phyloP scores from a whole-genome alignment of 257 asterid genomes.

The Orobanche coerulescens region DNA sequence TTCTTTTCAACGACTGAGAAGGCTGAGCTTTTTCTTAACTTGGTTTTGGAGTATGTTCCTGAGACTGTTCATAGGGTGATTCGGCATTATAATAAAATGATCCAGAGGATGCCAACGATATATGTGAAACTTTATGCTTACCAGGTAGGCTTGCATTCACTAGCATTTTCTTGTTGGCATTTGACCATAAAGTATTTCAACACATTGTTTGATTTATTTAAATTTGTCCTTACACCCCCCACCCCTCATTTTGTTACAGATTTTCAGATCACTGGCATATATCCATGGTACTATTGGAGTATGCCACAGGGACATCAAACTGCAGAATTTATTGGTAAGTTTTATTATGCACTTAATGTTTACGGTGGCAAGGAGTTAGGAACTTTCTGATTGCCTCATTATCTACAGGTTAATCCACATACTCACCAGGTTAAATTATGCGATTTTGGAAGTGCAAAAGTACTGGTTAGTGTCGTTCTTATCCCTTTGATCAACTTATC shows the following conservation, averaged over 20 bases:
- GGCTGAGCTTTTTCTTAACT: conserved; percentile 68
- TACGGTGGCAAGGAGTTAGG: neutral
- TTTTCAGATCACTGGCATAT: conserved; percentile 64
- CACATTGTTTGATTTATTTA: too few relatives aligned
- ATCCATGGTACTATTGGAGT: conserved; percentile 76
- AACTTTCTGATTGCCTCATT: neutral
- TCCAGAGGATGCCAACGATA: conserved; percentile 74
- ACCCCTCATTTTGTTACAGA: conserved; percentile 48
- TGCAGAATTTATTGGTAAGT: conserved; percentile 69
- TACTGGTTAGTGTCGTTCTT: conserved; percentile 36
- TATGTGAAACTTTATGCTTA: conserved; percentile 70
- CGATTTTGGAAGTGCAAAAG: conserved; percentile 94
- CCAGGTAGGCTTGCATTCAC: conserved; percentile 37
- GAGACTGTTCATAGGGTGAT: conserved; percentile 77
- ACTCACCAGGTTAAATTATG: conserved; percentile 90
- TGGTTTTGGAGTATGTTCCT: conserved; percentile 81
- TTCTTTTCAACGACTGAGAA: conserved; percentile 77
- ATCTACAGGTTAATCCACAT: conserved; percentile 69
- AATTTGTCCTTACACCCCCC: too few relatives aligned
- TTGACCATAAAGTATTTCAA: too few relatives aligned
- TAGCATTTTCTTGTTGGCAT: neutral
- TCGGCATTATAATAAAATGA: conserved; percentile 71
- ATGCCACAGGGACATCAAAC: conserved; percentile 87
- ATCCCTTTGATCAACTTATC: neutral
- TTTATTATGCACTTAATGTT: neutral